Evolutionary conservation across 768 basidiomycete species (phyloP), one percentile per base, ranked within the genome.

Genomic region (Mrakia hoshinonis): DNA sequence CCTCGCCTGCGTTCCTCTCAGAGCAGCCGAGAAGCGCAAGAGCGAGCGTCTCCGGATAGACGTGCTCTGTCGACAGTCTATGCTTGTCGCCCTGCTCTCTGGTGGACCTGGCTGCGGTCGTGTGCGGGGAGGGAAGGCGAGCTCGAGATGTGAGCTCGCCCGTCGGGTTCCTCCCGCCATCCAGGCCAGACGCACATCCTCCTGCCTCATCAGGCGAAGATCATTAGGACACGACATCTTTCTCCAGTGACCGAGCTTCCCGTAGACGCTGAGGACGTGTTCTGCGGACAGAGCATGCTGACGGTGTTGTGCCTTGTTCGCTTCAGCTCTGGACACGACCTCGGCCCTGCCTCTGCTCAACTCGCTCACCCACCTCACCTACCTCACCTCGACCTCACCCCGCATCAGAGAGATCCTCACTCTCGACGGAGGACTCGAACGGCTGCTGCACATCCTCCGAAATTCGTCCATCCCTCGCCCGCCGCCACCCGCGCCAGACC

Each of bases 341-440:
- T 79, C 80, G 11, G 77, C 81, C 18, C 75, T 81, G 9, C 79
- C 85, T 0, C 82, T 92, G 51, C 87, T 94, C 83, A 96, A 96
- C 82, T 97, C 94, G 49, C 87, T 97, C 66, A 92, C 91, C 38
- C 92, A 96, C 81, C 88, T 97, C 69, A 90, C 90, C 63, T 94
- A 96, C 81, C 89, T 99, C 74, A 98, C 95, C 10, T 92, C 92
- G 0, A 97, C 96, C 7, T 96, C 94, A 0, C 94, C 96, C 1
- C 87, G 93, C 68, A 98, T 99, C 81, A 88, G 95, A 71, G 96
- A 99, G 81, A 97, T 96, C 76, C 90, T 99, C 85, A 95, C 93
- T 36, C 88, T 90, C 85, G 95, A 98, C 77, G 96, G 96, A 60
- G 96, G 96, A 1, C 86, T 99, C 22, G 96, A 99, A 78, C 88